Conservation (phyloP, 805 yeast genomes). For the Saccharomycopsis fermentans region DNA sequence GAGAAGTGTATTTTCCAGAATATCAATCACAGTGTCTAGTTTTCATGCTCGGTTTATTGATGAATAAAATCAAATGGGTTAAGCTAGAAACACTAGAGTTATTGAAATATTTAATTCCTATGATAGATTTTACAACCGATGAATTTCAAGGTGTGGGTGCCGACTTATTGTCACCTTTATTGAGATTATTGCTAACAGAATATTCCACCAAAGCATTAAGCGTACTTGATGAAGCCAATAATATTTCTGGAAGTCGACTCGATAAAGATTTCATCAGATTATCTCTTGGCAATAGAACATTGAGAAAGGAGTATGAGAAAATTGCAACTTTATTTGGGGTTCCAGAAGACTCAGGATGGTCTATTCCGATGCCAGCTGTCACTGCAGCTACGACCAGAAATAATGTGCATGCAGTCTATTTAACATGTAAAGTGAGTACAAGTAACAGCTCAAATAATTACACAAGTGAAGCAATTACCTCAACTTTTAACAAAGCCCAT, state of each 20-base stretch:
- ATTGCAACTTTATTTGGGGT: conserved; percentile 89
- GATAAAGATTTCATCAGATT: conserved; percentile 88
- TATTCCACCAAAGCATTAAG: conserved; percentile 82
- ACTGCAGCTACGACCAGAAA: conserved; percentile 82
- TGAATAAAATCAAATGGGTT: conserved; percentile 72
- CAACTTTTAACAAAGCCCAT: conserved; percentile 23
- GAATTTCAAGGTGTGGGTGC: conserved; percentile 90
- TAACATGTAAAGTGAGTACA: conserved; percentile 44
- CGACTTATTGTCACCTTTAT: conserved; percentile 81
- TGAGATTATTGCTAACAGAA: conserved; percentile 68
- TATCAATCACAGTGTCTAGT: conserved; percentile 68
- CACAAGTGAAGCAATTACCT: conserved; percentile 23
- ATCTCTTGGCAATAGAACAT: conserved; percentile 74
- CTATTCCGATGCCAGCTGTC: conserved; percentile 89
- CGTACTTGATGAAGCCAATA: conserved; percentile 75
- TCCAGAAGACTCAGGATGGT: conserved; percentile 91
- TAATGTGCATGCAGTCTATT: conserved; percentile 91
- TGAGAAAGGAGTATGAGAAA: conserved; percentile 72
- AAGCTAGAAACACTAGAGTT: conserved; percentile 70
- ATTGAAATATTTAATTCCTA: conserved; percentile 63
- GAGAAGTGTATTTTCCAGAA: conserved; percentile 57
- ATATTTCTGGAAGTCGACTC: conserved; percentile 81
- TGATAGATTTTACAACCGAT: conserved; percentile 63
- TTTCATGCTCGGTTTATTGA: conserved; percentile 65
- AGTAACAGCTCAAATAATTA: conserved; percentile 25